These are phyloP conservation scores for Phalaenopsis aphrodite DNA, from an alignment of 106 monocot species.

Conservation along the genomic window DNA sequence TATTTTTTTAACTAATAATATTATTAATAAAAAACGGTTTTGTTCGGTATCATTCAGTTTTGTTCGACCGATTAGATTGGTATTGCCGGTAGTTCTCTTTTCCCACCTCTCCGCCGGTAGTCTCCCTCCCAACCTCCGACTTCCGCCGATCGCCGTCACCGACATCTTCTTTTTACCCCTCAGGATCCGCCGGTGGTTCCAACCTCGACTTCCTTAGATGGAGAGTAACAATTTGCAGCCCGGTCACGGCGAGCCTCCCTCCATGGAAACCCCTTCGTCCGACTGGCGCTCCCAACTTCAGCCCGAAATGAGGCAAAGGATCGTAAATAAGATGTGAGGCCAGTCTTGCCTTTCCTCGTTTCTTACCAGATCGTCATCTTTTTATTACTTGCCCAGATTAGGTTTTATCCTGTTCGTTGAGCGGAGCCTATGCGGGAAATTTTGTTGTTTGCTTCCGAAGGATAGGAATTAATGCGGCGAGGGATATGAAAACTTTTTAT, in stretches of 20 bases:
- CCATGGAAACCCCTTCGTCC: slow-evolving; percentile 2
- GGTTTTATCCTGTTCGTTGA: too few relatives aligned
- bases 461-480: not conserved
- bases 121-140: too few relatives aligned
- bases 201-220: not conserved
- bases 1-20: too few relatives aligned
- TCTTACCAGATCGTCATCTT: not conserved
- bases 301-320: slow-evolving; percentile 38
- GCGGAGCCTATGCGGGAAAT: not conserved
- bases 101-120: too few relatives aligned
- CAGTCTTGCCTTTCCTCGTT: not conserved
- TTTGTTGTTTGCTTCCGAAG: not conserved
- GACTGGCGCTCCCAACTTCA: slow-evolving; percentile 59
- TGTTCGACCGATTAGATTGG: too few relatives aligned
- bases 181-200: too few relatives aligned
- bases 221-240: slow-evolving; percentile 15
- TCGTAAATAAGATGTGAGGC: slow-evolving; percentile 63
- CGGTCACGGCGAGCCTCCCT: slow-evolving; percentile 16
- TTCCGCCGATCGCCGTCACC: too few relatives aligned
- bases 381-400: not conserved
- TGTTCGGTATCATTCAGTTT: too few relatives aligned
- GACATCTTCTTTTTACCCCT: too few relatives aligned
- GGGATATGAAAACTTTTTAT: not conserved
- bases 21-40: too few relatives aligned
- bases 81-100: too few relatives aligned